Base-by-base conservation (phyloP, 1,139 yeast genomes). In the Zygosaccharomyces sapae region DNA sequence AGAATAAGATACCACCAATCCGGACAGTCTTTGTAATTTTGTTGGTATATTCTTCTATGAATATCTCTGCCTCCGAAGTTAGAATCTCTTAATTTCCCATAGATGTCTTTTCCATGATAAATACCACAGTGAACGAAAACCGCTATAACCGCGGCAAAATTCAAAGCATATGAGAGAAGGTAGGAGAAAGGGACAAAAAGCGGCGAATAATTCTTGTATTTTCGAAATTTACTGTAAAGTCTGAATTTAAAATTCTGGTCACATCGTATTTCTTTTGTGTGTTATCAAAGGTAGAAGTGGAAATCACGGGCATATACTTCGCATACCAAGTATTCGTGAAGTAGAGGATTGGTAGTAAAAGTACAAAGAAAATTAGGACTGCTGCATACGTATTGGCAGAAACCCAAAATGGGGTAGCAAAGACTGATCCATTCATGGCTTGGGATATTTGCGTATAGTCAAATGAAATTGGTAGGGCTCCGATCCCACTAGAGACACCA, bases 401-500 rank as follows among this genome's bases (percentile, higher is more conserved):
- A 34, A 77, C 72, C 48, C 72, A 65, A 43, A 73, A 77, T 30
- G 87, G 86, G 9, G 84, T 79, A 49, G 76, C 75, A 61, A 77
- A 76, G 5, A 80, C 81, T 4, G 67, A 63, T 9, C 66, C 67
- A 33, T 66, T 46, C 53, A 67, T 59, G 4, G 67, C 65, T 66
- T 76, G 75, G 16, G 74, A 60, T 20, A 71, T 63, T 49, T 70
- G 73, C 1, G 75, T 71, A 67, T 76, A 73, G 54, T 75, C 79
- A 49, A 75, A 72, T 2, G 76, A 66, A 55, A 78, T 62, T 35
- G 84, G 83, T 52, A 77, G 63, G 54, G 75, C 57, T 42, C 81
- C 83, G 54, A 79, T 66, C 25, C 83, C 83, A 35, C 78, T 69
- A 12, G 65, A 55, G 4, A 74, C 71, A 41, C 83, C 81, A 53